Evolutionary conservation across 495 filamentous ascomycete species (phyloP), one percentile per base, ranked within the genome.

Genomic region (Tuber brumale): DNA sequence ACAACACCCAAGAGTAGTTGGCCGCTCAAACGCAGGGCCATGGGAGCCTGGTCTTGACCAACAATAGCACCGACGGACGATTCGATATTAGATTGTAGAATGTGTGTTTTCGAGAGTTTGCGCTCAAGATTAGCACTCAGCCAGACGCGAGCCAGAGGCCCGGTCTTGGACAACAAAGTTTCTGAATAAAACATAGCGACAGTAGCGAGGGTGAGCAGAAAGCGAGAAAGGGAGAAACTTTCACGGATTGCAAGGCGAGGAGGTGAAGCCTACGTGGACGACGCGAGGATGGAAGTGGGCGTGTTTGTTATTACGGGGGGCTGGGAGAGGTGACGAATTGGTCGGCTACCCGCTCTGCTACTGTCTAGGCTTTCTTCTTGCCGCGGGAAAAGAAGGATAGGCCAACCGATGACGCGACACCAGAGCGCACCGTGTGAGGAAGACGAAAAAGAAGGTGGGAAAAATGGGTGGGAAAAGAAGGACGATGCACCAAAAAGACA

Each of bases 81-180:
- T 81, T 94, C 92, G 79, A 99, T 92, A 82, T 97, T 94, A 51
- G 93, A 93, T 82, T 96, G 92, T 76, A 98, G 84, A 76, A 98
- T 94, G 81, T 97, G 93, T 74, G 91, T 93, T 85, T 98, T 99
- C 76, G 94, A 94, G 66, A 99, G 89, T 85, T 97, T 98, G 88
- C 94, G 93, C 89, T 98, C 95, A 80, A 97, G 86, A 85, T 98
- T 98, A 86, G 94, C 93, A 42, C 95, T 97, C 76, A 98, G 89
- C 95, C 95, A 98, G 85, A 97, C 95, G 82, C 94, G 93, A 83
- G 95, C 96, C 88, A 99, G 84, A 81, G 95, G 94, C 88, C 96
- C 95, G 72, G 94, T 97, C 90, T 96, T 95, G 74, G 94, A 94
- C 77, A 99, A 90, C 75, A 99, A 89, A 70, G 94, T 94, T 86